Evolutionary conservation across 2,329 filamentous ascomycete species (phyloP).

Genomic region (Venturiaceae sp.): DNA sequence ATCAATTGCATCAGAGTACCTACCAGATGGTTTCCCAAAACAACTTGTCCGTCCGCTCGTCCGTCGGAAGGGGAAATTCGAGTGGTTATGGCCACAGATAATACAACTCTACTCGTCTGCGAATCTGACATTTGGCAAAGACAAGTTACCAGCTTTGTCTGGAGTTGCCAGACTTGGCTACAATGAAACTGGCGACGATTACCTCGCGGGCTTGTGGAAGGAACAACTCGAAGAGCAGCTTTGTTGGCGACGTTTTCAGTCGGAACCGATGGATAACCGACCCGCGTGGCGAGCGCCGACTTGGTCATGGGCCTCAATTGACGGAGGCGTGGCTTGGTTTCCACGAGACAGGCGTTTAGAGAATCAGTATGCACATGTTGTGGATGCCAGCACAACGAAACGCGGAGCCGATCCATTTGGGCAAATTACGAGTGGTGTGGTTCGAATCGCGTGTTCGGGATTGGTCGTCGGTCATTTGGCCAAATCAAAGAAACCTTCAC

Average conservation of each 20-base stretch:
- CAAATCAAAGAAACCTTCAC: neutral
- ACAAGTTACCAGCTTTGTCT: neutral
- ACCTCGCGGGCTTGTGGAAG: neutral
- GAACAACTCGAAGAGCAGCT: neutral
- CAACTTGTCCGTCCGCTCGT: neutral
- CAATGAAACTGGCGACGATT: neutral
- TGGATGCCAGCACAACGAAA: neutral
- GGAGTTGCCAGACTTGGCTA: neutral
- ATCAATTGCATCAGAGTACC: neutral
- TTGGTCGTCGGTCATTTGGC: neutral
- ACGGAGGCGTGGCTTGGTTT: neutral
- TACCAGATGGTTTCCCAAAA: neutral
- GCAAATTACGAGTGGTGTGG: neutral
- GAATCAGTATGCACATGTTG: neutral
- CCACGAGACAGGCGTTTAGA: neutral
- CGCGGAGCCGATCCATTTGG: neutral
- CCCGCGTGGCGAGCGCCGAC: neutral
- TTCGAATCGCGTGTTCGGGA: neutral
- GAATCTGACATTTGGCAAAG: neutral
- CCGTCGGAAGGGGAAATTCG: neutral
- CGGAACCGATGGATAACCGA: neutral
- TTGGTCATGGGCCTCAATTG: neutral
- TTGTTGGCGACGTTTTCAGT: neutral
- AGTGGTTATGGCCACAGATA: constrained; percentile 2
- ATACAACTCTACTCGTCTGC: neutral